These are phyloP conservation scores for Penicillium sp. DNA, from an alignment of 2,329 filamentous ascomycete genomes.

Conservation along the genomic window DNA sequence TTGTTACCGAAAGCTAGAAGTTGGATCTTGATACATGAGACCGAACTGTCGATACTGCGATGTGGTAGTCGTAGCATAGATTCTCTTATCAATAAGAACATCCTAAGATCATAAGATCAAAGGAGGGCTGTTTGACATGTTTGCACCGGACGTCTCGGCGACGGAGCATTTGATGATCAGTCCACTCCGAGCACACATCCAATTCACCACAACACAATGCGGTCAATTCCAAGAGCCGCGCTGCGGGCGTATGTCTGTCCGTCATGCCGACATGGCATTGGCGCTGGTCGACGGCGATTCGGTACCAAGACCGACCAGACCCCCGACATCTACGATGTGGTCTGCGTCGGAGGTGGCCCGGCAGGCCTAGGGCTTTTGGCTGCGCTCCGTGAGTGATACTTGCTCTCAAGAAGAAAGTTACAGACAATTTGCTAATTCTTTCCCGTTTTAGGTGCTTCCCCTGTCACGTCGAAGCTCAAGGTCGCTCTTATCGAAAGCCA, in stretches of 20 bases:
- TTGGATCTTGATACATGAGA: no score
- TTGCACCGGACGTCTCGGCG: conserved; percentile 23
- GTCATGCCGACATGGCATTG: conserved; percentile 38
- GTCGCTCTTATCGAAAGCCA: conserved; percentile 90
- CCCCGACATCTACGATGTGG: conserved; percentile 86
- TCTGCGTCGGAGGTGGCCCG: conserved; percentile 86
- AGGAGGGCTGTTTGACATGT: conserved; percentile 23
- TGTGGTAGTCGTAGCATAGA: background rate
- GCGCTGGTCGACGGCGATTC: conserved; percentile 33
- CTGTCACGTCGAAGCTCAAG: conserved; percentile 72
- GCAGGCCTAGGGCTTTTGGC: conserved; percentile 82
- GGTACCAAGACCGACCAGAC: conserved; percentile 37
- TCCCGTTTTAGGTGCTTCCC: conserved; percentile 65
- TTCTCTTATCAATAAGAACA: background rate
- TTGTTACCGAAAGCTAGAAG: background rate
- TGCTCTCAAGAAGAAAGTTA: background rate
- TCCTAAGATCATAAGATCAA: background rate
- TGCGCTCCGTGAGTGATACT: conserved; percentile 64
- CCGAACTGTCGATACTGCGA: no score
- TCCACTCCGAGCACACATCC: conserved; percentile 12
- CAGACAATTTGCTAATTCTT: conserved; percentile 3
- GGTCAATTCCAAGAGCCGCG: conserved; percentile 32
- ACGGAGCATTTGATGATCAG: conserved; percentile 10
- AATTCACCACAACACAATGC: conserved; percentile 34
- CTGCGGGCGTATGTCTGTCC: conserved; percentile 45